phyloP scores from a whole-genome alignment of 805 yeast species.

The Saturnispora sekii region DNA sequence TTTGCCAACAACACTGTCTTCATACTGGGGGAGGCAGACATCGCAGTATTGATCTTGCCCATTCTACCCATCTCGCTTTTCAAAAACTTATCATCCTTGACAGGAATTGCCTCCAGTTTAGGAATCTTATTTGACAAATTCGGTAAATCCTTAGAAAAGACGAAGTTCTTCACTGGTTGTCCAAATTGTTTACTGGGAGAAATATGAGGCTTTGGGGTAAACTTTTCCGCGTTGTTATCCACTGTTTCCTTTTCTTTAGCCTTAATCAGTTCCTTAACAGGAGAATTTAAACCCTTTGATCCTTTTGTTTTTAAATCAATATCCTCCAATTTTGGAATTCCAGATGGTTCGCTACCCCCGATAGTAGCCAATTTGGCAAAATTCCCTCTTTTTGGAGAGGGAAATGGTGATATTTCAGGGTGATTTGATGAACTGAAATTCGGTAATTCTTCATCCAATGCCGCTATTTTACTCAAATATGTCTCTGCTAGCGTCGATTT shows the following conservation, averaged over 20 bases:
- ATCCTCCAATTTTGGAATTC: neutral
- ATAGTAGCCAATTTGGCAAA: neutral
- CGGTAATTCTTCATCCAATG: conserved; percentile 7
- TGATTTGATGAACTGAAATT: neutral
- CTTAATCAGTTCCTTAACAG: conserved; percentile 26
- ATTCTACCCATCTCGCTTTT: conserved; percentile 24
- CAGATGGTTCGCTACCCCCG: neutral
- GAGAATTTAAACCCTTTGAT: conserved; percentile 15
- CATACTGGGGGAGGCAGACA: conserved; percentile 29
- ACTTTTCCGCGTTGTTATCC: conserved; percentile 19
- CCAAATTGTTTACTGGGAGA: neutral
- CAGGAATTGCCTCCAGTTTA: neutral
- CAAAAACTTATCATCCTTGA: conserved; percentile 13
- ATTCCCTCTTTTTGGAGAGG: conserved; percentile 7
- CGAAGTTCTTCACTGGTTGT: neutral
- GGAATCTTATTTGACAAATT: conserved; percentile 6
- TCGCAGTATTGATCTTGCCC: conserved; percentile 26
- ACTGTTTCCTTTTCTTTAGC: conserved; percentile 26
- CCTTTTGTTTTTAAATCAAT: conserved; percentile 2
- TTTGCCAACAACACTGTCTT: conserved; percentile 14
- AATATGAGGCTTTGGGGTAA: conserved; percentile 19
- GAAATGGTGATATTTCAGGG: conserved; percentile 3
- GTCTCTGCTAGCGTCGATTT: conserved; percentile 5
- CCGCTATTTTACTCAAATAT: conserved; percentile 7
- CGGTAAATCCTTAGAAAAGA: conserved; percentile 4